Evolutionary conservation across 805 yeast genomes (phyloP).

Genomic region (Ogataea ramenticola): DNA sequence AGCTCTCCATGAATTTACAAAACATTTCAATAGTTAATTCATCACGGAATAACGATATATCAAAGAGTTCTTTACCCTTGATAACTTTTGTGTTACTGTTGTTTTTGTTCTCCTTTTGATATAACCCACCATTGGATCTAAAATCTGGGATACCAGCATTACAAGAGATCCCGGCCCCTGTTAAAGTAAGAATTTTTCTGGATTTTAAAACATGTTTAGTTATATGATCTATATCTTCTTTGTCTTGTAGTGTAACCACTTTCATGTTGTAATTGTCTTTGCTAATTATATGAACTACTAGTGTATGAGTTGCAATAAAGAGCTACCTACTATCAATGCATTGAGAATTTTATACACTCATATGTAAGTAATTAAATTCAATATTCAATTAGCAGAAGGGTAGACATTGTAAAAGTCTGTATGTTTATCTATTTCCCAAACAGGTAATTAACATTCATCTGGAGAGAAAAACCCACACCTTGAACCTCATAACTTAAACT

Average conservation of each 20-base stretch:
- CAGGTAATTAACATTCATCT: no score
- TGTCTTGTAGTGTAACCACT: neutral
- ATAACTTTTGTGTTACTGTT: slow-evolving; percentile 28
- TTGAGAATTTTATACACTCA: no score
- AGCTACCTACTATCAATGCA: no score
- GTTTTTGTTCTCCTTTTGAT: slow-evolving; percentile 45
- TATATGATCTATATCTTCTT: neutral
- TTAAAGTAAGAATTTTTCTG: slow-evolving; percentile 56
- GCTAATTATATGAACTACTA: no score
- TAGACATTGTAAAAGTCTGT: no score
- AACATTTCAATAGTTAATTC: slow-evolving; percentile 62
- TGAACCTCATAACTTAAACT: no score
- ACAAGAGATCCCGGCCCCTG: slow-evolving; percentile 97
- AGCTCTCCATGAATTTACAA: slow-evolving; percentile 81
- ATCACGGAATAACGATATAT: slow-evolving; percentile 70
- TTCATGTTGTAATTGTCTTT: no score
- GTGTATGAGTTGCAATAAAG: no score
- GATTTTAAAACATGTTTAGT: slow-evolving; percentile 35
- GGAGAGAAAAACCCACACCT: neutral
- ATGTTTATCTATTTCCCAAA: neutral
- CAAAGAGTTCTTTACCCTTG: slow-evolving; percentile 88
- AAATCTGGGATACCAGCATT: slow-evolving; percentile 97
- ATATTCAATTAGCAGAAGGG: no score
- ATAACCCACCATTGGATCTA: slow-evolving; percentile 76
- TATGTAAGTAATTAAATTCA: no score